phyloP scores from a whole-genome alignment of 1,139 yeast species.

The Zygosaccharomyces pseudobailii region DNA sequence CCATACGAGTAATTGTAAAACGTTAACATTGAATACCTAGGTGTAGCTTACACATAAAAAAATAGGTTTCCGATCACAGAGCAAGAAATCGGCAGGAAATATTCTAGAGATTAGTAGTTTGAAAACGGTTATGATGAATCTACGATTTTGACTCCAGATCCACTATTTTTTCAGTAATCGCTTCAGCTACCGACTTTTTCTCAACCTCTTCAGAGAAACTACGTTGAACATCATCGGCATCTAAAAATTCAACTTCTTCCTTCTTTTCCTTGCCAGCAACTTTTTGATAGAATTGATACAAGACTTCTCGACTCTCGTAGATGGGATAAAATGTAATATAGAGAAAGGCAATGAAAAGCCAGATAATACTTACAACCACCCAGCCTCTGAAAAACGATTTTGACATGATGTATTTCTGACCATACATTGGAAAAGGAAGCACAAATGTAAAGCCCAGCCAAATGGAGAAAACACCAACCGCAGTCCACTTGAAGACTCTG shows the following conservation, averaged over 20 bases:
- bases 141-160: background rate
- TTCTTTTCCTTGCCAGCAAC: conserved; percentile 9
- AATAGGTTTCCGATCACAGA: background rate
- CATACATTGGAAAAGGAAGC: conserved; percentile 13
- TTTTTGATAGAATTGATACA: conserved; percentile 7
- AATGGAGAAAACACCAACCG: conserved; percentile 7
- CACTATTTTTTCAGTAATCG: background rate
- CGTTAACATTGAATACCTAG: background rate
- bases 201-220: background rate
- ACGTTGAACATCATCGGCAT: conserved; percentile 1
- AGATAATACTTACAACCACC: conserved; percentile 13
- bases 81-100: background rate
- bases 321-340: conserved; percentile 13
- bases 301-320: conserved; percentile 7
- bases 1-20: too few relatives aligned
- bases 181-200: background rate
- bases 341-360: conserved; percentile 14
- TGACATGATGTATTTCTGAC: conserved; percentile 14
- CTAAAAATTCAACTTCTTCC: conserved; percentile 1
- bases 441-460: conserved; percentile 12
- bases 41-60: background rate
- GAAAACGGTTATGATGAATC: background rate
- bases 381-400: conserved; percentile 14
- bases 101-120: background rate
- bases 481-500: conserved; percentile 10